Evolutionary conservation across 495 filamentous ascomycete species (phyloP).

Genomic region (Hyaloscypha finlandica): DNA sequence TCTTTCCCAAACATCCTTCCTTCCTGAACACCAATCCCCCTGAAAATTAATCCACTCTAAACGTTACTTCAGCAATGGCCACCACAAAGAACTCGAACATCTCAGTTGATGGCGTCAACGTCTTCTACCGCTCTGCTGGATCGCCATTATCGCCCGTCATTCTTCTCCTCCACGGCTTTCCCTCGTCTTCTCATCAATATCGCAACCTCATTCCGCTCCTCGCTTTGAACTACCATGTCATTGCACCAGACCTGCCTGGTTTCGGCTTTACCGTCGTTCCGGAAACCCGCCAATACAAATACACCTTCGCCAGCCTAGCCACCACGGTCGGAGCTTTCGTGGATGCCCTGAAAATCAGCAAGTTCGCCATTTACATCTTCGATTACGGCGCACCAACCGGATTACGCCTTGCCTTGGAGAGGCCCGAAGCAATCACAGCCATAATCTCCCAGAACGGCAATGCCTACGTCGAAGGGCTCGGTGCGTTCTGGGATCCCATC

Average conservation of each 20-base stretch:
- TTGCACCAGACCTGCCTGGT: slow-evolving; percentile 62
- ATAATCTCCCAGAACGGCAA: slow-evolving; percentile 66
- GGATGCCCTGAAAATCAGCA: slow-evolving; percentile 41
- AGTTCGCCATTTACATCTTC: slow-evolving; percentile 62
- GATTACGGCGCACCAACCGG: slow-evolving; percentile 64
- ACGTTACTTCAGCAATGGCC: slow-evolving; percentile 26
- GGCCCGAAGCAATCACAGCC: slow-evolving; percentile 49
- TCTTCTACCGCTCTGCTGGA: slow-evolving; percentile 58
- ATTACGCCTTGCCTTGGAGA: slow-evolving; percentile 51
- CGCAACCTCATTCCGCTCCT: slow-evolving; percentile 62
- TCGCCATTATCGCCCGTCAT: slow-evolving; percentile 43
- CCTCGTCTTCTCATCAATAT: slow-evolving; percentile 61
- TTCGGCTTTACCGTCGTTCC: slow-evolving; percentile 58
- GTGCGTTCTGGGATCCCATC: slow-evolving; percentile 51
- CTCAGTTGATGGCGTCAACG: slow-evolving; percentile 42
- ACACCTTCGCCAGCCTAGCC: slow-evolving; percentile 48
- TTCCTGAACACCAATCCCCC: too few species aligned
- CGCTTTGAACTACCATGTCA: slow-evolving; percentile 49
- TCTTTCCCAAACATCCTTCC: too few species aligned
- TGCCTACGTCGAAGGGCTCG: slow-evolving; percentile 61
- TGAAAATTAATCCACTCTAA: too few species aligned
- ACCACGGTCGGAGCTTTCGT: slow-evolving; percentile 44
- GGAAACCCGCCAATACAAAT: slow-evolving; percentile 43
- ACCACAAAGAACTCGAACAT: slow-evolving; percentile 22
- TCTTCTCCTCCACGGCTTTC: slow-evolving; percentile 65